A percentile compares a stretch with the other conserved stretches of the same genome.
Conservation (phyloP, 768 basidiomycete genomes). For the Auriscalpium vulgare region DNA sequence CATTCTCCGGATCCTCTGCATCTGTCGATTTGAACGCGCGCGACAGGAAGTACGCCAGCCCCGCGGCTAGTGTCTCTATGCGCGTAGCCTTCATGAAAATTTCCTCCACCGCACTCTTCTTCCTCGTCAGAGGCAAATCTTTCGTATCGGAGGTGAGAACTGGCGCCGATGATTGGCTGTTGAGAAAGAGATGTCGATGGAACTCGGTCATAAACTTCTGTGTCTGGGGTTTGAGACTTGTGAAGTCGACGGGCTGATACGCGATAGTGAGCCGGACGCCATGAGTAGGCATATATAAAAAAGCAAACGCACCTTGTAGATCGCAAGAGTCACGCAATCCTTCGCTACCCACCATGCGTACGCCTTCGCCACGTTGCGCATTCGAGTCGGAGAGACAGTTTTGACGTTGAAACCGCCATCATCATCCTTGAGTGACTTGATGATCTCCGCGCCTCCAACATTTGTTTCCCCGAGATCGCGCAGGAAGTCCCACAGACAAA, state of each 20-base stretch:
- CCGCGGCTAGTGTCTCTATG: conserved; percentile 60
- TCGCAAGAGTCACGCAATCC: conserved; percentile 60
- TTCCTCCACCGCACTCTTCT: conserved; percentile 61
- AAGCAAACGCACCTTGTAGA: conserved; percentile 64
- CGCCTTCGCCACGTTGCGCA: conserved; percentile 71
- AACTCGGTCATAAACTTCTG: conserved; percentile 63
- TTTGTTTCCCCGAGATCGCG: conserved; percentile 80
- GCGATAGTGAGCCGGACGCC: neutral
- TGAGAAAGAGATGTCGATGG: conserved; percentile 60
- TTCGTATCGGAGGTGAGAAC: conserved; percentile 34
- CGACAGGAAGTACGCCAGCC: conserved; percentile 65
- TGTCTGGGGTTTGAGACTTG: conserved; percentile 54
- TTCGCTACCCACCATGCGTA: conserved; percentile 94
- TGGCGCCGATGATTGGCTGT: conserved; percentile 70
- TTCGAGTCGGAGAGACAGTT: conserved; percentile 48
- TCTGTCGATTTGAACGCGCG: conserved; percentile 31
- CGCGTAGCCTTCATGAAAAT: conserved; percentile 71
- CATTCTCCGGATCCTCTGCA: conserved; percentile 27
- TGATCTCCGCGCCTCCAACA: conserved; percentile 73
- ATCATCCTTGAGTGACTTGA: conserved; percentile 50
- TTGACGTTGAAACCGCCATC: conserved; percentile 39
- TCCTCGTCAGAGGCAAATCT: conserved; percentile 35
- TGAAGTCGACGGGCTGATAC: conserved; percentile 84
- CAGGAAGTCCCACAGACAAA: conserved; percentile 93
- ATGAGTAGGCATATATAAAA: neutral